Evolutionary conservation across 371 early-diverging fungal genomes (phyloP).

Genomic region (Lichtheimia ornata): DNA sequence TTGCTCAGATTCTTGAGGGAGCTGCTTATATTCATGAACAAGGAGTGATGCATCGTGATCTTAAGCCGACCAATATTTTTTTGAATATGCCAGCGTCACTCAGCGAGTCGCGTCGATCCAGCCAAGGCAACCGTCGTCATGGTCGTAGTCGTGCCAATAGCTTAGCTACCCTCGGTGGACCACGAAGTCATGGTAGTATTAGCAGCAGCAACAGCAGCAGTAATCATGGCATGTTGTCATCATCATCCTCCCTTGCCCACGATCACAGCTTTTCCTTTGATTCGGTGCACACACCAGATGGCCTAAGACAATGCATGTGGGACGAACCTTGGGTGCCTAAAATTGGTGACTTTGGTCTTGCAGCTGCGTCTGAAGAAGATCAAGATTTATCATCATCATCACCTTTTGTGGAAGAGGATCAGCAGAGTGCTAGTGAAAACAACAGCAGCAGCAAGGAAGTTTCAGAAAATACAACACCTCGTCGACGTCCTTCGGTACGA

Average conservation of each 20-base stretch:
- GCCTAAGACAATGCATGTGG: constrained; percentile 39
- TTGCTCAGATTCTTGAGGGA: constrained; percentile 61
- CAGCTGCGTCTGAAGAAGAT: constrained; percentile 47
- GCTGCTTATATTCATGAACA: constrained; percentile 74
- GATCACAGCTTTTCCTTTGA: constrained; percentile 27
- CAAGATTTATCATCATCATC: constrained; percentile 6
- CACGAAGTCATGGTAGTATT: neutral
- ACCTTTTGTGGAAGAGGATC: neutral
- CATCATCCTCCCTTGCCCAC: neutral
- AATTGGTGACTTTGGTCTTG: constrained; percentile 91
- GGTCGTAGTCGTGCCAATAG: constrained; percentile 13
- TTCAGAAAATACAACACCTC: neutral
- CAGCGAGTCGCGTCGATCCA: constrained; percentile 10
- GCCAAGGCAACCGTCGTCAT: neutral
- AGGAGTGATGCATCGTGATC: constrained; percentile 77
- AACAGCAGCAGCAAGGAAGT: constrained; percentile 3
- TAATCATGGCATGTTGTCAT: neutral
- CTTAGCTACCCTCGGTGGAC: neutral
- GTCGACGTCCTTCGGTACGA: constrained; percentile 10
- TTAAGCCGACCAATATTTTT: constrained; percentile 84
- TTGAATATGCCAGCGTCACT: constrained; percentile 35
- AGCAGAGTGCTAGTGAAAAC: neutral
- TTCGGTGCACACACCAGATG: constrained; percentile 21
- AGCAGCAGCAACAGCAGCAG: constrained; percentile 2
- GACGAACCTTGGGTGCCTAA: constrained; percentile 63